A percentile compares a stretch with the other conserved stretches of the same genome.
phyloP scores from a whole-genome alignment of 768 basidiomycete genomes.

The Xerocomus brunneocitrinus region DNA sequence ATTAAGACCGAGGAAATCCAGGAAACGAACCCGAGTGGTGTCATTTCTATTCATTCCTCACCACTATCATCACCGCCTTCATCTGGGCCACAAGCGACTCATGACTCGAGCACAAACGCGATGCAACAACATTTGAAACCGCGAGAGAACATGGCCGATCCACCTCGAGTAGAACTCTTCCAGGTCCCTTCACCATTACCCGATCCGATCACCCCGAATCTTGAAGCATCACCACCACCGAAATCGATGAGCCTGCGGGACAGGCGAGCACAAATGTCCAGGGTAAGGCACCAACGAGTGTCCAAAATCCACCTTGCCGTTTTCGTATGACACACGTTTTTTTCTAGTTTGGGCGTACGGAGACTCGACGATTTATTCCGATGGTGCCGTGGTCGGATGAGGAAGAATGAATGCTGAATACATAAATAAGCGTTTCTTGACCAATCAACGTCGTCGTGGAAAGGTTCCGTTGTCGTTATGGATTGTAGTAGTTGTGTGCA shows the following conservation, averaged over 20 bases:
- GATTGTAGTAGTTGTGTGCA: not conserved
- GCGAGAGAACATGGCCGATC: not conserved
- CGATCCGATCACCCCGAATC: not conserved
- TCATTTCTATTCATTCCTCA: slow-evolving; percentile 14
- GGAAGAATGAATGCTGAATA: slow-evolving; percentile 17
- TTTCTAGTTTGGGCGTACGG: slow-evolving; percentile 23
- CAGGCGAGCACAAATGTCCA: slow-evolving; percentile 28
- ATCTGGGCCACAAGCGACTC: not conserved
- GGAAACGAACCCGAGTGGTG: not conserved
- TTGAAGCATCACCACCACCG: slow-evolving; percentile 15
- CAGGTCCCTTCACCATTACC: not conserved
- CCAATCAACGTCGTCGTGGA: slow-evolving; percentile 17
- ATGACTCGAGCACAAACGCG: not conserved
- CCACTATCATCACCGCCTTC: slow-evolving; percentile 13
- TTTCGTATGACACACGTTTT: not conserved
- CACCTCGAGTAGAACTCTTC: not conserved
- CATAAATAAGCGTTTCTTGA: slow-evolving; percentile 10
- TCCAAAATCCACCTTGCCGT: not conserved
- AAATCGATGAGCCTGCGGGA: slow-evolving; percentile 31
- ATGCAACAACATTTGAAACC: not conserved
- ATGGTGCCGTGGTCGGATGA: slow-evolving; percentile 31
- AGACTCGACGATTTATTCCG: slow-evolving; percentile 28
- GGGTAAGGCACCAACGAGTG: slow-evolving; percentile 11
- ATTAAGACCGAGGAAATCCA: slow-evolving; percentile 19
- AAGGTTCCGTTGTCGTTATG: not conserved